Evolutionary conservation across 2,329 filamentous ascomycete species (phyloP), one percentile per base, ranked within the genome.

Genomic region (Epichloe sibirici): DNA sequence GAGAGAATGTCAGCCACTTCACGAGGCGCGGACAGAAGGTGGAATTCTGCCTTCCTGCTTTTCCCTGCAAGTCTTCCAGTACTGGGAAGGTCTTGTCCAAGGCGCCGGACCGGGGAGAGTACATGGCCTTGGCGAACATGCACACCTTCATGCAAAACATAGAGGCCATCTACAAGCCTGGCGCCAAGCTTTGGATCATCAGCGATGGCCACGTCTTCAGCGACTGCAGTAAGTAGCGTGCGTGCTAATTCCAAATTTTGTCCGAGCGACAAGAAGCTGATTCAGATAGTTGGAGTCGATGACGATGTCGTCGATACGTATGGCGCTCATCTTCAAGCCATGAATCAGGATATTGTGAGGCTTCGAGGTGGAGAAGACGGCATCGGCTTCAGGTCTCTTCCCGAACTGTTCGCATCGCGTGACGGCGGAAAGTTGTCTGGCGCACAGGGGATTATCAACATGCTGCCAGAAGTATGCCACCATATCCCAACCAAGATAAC

Each of bases 151-250:
- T 66, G 3, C 55, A 58, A 31, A 55, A 51, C 12, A 51, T 69
- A n/a, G 59, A 64, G 45, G 51, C 59, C 21, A 49, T 69, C 2
- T 69, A 70, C 31, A 15, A 48, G 5, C 64, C 63, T 0, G 67
- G 68, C 2, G 67, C 62, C 25, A 64, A 60, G 48, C 46, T 71
- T n/a, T 65, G 59, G 59, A 63, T 71, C 50, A 63, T 71, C 28
- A 69, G 66, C 43, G 68, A 70, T n/a, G 68, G 68, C 4, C 68
- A 71, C 53, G 67, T 70, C 6, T 69, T 71, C 35, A 66, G 65
- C 23, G 68, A 74, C 55, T 73, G 69, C 60, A 71, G 65, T 66
- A 31, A 54, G 53, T 51, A 25, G 12, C 8, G 49, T 3, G 56
- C 62, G 56, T 21, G 11, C 28, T 35, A 13, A 11, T 37, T 17